Conservation (phyloP, 1,284 basidiomycete genomes). For the Leucoagaricus sp. region DNA sequence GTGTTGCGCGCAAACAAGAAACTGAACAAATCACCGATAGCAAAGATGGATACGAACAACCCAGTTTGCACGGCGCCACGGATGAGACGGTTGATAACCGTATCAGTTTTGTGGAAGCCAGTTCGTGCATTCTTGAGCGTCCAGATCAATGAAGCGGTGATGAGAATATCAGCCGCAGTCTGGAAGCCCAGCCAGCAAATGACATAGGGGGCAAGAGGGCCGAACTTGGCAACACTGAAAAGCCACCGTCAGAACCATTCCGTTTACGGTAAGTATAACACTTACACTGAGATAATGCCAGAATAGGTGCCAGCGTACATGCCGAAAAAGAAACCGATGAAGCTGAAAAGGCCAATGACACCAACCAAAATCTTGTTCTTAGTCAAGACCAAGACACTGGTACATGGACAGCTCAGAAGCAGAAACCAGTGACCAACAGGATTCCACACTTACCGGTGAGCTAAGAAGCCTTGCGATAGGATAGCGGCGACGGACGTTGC, state of each 20-base stretch:
- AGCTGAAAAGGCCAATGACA: constrained; percentile 34
- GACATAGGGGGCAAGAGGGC: constrained; percentile 29
- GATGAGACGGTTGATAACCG: constrained; percentile 45
- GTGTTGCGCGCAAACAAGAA: constrained; percentile 40
- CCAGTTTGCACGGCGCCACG: constrained; percentile 49
- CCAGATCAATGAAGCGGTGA: constrained; percentile 37
- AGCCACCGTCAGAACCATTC: neutral
- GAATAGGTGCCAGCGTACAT: constrained; percentile 37
- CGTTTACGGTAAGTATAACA: neutral
- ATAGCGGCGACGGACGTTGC: constrained; percentile 44
- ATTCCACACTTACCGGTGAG: constrained; percentile 44
- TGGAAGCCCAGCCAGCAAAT: constrained; percentile 43
- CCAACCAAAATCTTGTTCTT: constrained; percentile 34
- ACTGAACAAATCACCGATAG: constrained; percentile 41
- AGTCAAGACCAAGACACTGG: constrained; percentile 37
- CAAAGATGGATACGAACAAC: constrained; percentile 45
- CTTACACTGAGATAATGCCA: constrained; percentile 39
- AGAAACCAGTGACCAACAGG: neutral
- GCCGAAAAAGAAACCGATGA: constrained; percentile 39
- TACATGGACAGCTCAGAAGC: neutral
- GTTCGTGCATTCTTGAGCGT: constrained; percentile 40
- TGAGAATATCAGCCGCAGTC: constrained; percentile 38
- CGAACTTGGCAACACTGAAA: constrained; percentile 28
- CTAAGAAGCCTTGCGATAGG: constrained; percentile 44
- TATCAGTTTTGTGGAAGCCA: constrained; percentile 47